Conservation (phyloP, 129 eudicot species). For the Apium graveolens region DNA sequence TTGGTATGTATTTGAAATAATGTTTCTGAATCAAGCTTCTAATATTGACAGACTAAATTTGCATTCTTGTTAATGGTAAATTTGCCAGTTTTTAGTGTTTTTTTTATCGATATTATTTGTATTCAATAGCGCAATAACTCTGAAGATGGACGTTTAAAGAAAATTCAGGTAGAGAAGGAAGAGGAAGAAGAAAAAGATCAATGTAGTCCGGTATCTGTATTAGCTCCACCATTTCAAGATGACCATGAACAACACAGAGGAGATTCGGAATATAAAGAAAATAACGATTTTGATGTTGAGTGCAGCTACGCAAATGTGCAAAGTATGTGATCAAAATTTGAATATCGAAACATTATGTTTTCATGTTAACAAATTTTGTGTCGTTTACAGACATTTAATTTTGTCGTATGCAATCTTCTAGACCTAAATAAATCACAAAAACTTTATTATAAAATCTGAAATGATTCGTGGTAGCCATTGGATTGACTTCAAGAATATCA, state of each 20-base stretch:
- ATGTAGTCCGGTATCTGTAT: slow-evolving; percentile 76
- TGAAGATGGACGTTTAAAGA: slow-evolving; percentile 10
- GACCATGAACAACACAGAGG: slow-evolving; percentile 19
- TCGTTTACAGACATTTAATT: neutral
- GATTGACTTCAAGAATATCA: neutral
- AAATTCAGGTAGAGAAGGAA: slow-evolving; percentile 30
- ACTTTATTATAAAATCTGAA: slow-evolving; percentile 1
- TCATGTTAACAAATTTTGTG: neutral
- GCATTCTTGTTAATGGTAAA: too few species aligned
- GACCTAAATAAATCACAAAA: slow-evolving; percentile 2
- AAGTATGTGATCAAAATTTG: slow-evolving; percentile 31
- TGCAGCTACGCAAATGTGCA: slow-evolving; percentile 67
- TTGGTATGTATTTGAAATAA: too few species aligned
- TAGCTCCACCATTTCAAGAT: slow-evolving; percentile 64
- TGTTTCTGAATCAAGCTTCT: too few species aligned
- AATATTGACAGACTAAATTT: too few species aligned
- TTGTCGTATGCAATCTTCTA: slow-evolving; percentile 14
- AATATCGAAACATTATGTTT: neutral
- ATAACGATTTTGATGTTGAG: slow-evolving; percentile 32
- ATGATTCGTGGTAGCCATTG: slow-evolving; percentile 22
- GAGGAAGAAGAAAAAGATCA: slow-evolving; percentile 75
- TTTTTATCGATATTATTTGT: neutral
- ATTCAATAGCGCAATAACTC: slow-evolving; percentile 28
- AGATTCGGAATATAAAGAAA: slow-evolving; percentile 14
- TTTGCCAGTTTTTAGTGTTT: too few species aligned